Evolutionary conservation across 164 flowering plant genomes (phyloP).

Genomic region (Magnolia kwangsiensis): DNA sequence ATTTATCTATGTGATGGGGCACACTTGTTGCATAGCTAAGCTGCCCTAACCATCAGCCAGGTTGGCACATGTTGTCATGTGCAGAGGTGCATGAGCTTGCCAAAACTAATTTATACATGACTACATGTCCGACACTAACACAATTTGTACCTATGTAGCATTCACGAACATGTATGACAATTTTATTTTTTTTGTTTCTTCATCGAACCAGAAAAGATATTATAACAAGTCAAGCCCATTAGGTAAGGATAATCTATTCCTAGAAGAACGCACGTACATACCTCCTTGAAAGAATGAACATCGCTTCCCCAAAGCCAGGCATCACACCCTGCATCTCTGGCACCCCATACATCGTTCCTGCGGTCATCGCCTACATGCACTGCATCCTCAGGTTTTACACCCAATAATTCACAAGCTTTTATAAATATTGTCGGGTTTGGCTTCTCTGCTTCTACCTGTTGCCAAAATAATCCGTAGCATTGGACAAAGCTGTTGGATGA

Average conservation of each 20-base stretch:
- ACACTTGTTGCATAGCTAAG: too few relatives aligned
- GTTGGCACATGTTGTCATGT: too few relatives aligned
- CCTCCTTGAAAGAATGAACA: conserved; percentile 90
- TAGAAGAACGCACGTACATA: conserved; percentile 15
- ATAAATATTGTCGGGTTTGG: conserved; percentile 95
- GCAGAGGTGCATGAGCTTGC: too few relatives aligned
- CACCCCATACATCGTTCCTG: conserved; percentile 97
- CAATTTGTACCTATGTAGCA: background rate
- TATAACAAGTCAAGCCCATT: background rate
- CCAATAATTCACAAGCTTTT: conserved; percentile 92
- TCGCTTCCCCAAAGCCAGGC: conserved; percentile 99
- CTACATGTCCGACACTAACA: background rate
- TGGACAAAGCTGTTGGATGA: background rate
- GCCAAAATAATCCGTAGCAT: background rate
- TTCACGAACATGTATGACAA: background rate
- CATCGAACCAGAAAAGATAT: background rate
- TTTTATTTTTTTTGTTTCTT: background rate
- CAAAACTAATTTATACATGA: too few relatives aligned
- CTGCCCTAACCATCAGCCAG: too few relatives aligned
- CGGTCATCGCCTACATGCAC: conserved; percentile 98
- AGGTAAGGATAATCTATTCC: too few relatives aligned
- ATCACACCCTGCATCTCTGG: conserved; percentile 98
- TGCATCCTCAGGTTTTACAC: conserved; percentile 87
- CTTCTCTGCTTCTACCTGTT: conserved; percentile 92
- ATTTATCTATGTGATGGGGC: too few relatives aligned